phyloP scores from a whole-genome alignment of 495 filamentous ascomycete genomes.

The Cercophora scortea region DNA sequence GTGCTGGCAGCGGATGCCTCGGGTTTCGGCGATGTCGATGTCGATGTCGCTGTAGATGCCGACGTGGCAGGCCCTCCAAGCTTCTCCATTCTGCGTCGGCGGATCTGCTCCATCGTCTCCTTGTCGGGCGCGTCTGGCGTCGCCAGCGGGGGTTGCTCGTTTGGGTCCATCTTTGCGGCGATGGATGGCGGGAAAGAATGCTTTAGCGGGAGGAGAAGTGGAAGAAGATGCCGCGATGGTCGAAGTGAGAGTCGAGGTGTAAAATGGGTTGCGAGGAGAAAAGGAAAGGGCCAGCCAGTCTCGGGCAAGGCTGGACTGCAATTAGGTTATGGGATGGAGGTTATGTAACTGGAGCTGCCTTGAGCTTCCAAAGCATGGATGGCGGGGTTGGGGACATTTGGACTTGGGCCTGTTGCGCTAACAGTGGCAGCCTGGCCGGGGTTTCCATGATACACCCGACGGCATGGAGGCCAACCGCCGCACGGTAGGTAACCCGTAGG shows the following conservation, averaged over 20 bases:
- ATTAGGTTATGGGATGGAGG: background rate
- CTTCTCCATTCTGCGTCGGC: constrained; percentile 32
- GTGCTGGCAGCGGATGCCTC: constrained; percentile 2
- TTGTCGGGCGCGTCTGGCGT: constrained; percentile 23
- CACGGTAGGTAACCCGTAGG: no score
- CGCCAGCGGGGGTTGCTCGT: constrained; percentile 14
- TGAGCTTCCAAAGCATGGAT: constrained; percentile 2
- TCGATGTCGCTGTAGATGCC: background rate
- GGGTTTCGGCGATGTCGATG: constrained; percentile 4
- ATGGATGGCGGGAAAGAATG: background rate
- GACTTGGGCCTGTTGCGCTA: background rate
- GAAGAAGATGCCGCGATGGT: no score
- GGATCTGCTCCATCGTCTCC: constrained; percentile 34
- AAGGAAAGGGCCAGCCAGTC: background rate
- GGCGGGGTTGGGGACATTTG: constrained; percentile 12
- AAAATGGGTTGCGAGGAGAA: background rate
- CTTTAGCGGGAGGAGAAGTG: no score
- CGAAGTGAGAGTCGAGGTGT: background rate
- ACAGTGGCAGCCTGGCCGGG: no score
- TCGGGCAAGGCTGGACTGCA: background rate
- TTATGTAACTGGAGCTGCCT: constrained; percentile 1
- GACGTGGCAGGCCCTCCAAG: constrained; percentile 24
- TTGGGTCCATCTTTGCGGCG: constrained; percentile 19
- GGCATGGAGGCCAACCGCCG: no score
- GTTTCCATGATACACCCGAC: no score